These are phyloP conservation scores for Chaetomium fimeti DNA, from an alignment of 495 filamentous ascomycete genomes.

Conservation along the genomic window DNA sequence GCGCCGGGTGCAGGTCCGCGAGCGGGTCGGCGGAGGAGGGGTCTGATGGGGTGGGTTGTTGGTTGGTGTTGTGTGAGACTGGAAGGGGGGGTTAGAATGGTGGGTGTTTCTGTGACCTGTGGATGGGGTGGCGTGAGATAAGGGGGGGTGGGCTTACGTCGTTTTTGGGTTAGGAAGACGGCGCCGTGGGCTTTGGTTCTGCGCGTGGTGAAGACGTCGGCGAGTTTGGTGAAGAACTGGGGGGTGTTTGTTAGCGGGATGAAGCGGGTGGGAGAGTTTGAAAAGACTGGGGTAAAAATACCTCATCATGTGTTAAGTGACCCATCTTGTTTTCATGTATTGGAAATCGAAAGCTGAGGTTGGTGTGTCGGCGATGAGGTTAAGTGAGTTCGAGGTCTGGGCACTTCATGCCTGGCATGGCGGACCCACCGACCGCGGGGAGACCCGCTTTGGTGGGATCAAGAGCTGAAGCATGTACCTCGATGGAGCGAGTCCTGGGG, in stretches of 20 bases:
- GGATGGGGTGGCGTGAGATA: slow-evolving; percentile 11
- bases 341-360: neutral
- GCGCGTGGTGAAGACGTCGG: slow-evolving; percentile 66
- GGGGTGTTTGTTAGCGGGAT: slow-evolving; percentile 20
- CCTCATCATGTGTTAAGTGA: slow-evolving; percentile 73
- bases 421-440: neutral
- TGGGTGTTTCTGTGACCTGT: neutral
- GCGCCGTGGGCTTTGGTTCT: slow-evolving; percentile 71
- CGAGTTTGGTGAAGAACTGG: slow-evolving; percentile 84
- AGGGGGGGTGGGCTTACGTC: slow-evolving; percentile 47
- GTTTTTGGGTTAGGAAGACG: slow-evolving; percentile 83
- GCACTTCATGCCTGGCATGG: neutral
- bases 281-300: slow-evolving; percentile 34
- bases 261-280: slow-evolving; percentile 3
- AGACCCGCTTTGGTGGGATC: slow-evolving; percentile 11
- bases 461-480: neutral
- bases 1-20: slow-evolving; percentile 53
- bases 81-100: slow-evolving; percentile 23
- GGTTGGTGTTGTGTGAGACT: slow-evolving; percentile 7
- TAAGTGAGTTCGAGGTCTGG: slow-evolving; percentile 16
- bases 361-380: neutral
- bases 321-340: slow-evolving; percentile 23
- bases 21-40: slow-evolving; percentile 39
- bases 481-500: neutral
- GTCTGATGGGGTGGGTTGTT: slow-evolving; percentile 20